These are phyloP conservation scores for Babesia bigemina DNA, from an alignment of 169 alveolate species.

Conservation along the genomic window DNA sequence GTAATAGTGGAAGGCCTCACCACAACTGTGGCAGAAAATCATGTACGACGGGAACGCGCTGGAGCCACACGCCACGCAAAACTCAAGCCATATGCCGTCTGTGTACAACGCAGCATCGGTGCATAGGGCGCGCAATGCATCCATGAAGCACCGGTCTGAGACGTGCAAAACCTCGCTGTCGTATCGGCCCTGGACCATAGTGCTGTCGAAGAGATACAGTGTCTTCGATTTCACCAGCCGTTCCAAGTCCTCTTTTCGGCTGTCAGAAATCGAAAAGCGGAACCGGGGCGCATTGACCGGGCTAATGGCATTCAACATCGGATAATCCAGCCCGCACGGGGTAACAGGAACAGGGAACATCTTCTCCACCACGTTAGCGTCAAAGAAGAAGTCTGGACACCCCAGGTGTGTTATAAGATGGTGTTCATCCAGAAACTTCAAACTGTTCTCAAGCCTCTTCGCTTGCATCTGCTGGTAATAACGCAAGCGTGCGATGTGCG, in stretches of 20 bases:
- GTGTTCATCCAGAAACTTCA: neutral
- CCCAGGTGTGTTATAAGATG: neutral
- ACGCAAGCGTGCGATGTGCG: neutral
- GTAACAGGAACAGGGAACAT: constrained; percentile 2
- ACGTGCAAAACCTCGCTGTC: constrained; percentile 1
- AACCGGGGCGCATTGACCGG: neutral
- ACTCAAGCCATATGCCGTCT: constrained; percentile 8
- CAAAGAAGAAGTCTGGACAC: neutral
- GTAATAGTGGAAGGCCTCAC: constrained; percentile 59
- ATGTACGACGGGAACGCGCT: constrained; percentile 21
- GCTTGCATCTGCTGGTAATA: constrained; percentile 9
- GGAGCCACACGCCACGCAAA: constrained; percentile 53
- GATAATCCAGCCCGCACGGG: constrained; percentile 6
- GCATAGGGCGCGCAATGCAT: neutral
- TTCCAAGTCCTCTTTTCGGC: constrained; percentile 8
- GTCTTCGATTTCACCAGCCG: constrained; percentile 21
- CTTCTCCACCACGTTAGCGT: neutral
- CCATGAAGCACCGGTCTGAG: constrained; percentile 13
- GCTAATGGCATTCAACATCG: neutral
- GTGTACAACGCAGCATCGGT: neutral
- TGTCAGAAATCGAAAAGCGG: neutral
- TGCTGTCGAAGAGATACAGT: constrained; percentile 1
- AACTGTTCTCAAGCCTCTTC: neutral
- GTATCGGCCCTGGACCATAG: neutral
- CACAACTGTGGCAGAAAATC: constrained; percentile 42